These are phyloP conservation scores for Daldinia childiae DNA, from an alignment of 495 filamentous ascomycete species.

Conservation along the genomic window DNA sequence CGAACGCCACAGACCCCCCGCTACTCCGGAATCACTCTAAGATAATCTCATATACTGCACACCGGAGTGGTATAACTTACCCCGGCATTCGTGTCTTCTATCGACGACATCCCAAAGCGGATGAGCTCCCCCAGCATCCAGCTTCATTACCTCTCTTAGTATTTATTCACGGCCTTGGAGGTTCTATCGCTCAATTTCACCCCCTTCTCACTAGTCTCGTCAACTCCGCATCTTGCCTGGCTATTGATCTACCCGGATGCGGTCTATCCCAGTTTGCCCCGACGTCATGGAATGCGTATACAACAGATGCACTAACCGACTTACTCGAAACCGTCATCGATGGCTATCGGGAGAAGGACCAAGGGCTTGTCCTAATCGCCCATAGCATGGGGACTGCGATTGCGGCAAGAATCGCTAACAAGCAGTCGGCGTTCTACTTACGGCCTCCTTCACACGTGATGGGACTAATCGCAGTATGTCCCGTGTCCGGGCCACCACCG, in stretches of 20 bases:
- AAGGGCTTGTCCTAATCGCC: slow-evolving; percentile 81
- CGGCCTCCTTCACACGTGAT: slow-evolving; percentile 69
- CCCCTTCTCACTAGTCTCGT: slow-evolving; percentile 82
- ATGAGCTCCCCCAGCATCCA: slow-evolving; percentile 76
- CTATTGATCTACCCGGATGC: slow-evolving; percentile 90
- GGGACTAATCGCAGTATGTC: slow-evolving; percentile 84
- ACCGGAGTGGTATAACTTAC: slow-evolving; percentile 69
- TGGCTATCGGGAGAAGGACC: slow-evolving; percentile 70
- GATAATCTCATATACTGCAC: slow-evolving; percentile 73
- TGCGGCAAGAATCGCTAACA: slow-evolving; percentile 76
- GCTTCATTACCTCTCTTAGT: slow-evolving; percentile 84
- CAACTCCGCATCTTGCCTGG: slow-evolving; percentile 86
- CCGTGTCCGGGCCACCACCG: slow-evolving; percentile 68
- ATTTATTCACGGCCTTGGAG: slow-evolving; percentile 91
- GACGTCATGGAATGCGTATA: slow-evolving; percentile 80
- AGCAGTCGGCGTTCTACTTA: slow-evolving; percentile 54
- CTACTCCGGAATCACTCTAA: slow-evolving; percentile 80
- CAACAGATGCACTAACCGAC: slow-evolving; percentile 75
- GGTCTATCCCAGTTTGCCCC: slow-evolving; percentile 78
- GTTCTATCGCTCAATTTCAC: slow-evolving; percentile 87
- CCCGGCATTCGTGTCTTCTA: slow-evolving; percentile 84
- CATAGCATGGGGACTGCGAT: slow-evolving; percentile 91
- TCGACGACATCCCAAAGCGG: slow-evolving; percentile 78
- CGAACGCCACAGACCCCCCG: slow-evolving; percentile 70
- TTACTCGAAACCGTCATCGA: slow-evolving; percentile 78